Evolutionary conservation across 257 asterid species (phyloP), one percentile per base, ranked within the genome.

Genomic region (Gynochthodes officinalis): DNA sequence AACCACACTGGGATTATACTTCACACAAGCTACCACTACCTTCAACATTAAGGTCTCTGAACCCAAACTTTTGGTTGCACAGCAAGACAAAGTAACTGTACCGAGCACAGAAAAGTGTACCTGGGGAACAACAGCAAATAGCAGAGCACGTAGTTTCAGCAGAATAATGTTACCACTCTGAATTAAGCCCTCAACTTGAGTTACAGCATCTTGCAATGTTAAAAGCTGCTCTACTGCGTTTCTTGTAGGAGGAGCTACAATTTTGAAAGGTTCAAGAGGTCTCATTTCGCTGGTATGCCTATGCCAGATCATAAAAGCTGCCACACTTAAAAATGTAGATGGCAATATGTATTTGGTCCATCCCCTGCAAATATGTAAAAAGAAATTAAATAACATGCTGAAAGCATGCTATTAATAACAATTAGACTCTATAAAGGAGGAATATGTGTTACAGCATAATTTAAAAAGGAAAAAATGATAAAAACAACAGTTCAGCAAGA

Each of bases 211-310:
- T 79, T 92, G 98, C 80, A 92, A 81, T 53, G 87, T 72, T 69
- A 92, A 66, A 43, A 92, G 86, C 81, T 90, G 96, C 82, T 90
- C 98, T 71, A 92, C 92, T 33, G 98, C 82, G 83, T 90, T 92
- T 86, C 84, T 92, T 64, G 83, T 72, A 15, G 92, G 91, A 40
- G 98, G 98, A 55, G 91, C 85, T 60, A 71, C 64, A 61, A 90
- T 84, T 79, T 78, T 87, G 80, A 86, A 86, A 58, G 94, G 86
- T 77, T 86, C 91, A 73, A 85, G 78, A 60, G 83, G 86, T 79
- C 74, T 75, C 70, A 77, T 77, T 73, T 77, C 84, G 82, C 86
- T 73, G 63, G 50, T 76, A 60, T 60, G 77, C 73, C 88, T 80
- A 64, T 82, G 88, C 89, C 94, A 88, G 69, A 90, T 78, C 96